phyloP scores from a whole-genome alignment of 2,329 filamentous ascomycete species.

The Clarireedia paspali region DNA sequence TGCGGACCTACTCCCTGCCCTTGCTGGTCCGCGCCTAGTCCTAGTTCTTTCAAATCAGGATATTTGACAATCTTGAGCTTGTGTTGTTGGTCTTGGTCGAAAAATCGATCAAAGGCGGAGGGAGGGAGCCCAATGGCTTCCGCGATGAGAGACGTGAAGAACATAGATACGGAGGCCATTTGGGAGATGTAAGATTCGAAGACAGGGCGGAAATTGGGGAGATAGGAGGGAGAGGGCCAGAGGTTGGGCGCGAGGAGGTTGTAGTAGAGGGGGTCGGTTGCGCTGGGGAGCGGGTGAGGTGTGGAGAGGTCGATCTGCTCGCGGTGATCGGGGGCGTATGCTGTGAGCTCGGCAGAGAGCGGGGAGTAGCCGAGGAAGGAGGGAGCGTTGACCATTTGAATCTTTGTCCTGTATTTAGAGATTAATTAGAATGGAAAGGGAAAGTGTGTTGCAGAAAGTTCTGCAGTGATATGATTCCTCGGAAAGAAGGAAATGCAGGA shows the following conservation, averaged over 20 bases:
- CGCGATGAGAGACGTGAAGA: conserved; percentile 74
- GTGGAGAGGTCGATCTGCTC: conserved; percentile 86
- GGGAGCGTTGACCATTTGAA: conserved; percentile 67
- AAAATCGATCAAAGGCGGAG: conserved; percentile 69
- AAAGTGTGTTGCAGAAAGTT: too few relatives aligned
- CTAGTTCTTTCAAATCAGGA: conserved; percentile 60
- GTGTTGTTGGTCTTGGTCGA: conserved; percentile 63
- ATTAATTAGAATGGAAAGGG: background rate
- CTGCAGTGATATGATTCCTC: too few relatives aligned
- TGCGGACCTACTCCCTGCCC: conserved; percentile 67
- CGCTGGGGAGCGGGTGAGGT: conserved; percentile 57
- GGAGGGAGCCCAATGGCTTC: conserved; percentile 69
- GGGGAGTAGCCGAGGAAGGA: conserved; percentile 65
- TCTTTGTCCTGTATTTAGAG: conserved; percentile 34
- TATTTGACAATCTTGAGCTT: conserved; percentile 89
- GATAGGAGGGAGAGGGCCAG: conserved; percentile 59
- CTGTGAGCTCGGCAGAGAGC: conserved; percentile 63
- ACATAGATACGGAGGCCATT: conserved; percentile 65
- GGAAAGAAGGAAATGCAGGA: background rate
- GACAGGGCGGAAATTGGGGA: conserved; percentile 60
- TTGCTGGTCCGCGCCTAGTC: conserved; percentile 31
- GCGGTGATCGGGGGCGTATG: conserved; percentile 67
- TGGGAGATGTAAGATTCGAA: conserved; percentile 69
- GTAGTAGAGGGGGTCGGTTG: conserved; percentile 59
- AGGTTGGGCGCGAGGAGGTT: conserved; percentile 73